These are phyloP conservation scores for Leucocoprinus birnbaumii DNA, from an alignment of 768 basidiomycete species.

Conservation along the genomic window DNA sequence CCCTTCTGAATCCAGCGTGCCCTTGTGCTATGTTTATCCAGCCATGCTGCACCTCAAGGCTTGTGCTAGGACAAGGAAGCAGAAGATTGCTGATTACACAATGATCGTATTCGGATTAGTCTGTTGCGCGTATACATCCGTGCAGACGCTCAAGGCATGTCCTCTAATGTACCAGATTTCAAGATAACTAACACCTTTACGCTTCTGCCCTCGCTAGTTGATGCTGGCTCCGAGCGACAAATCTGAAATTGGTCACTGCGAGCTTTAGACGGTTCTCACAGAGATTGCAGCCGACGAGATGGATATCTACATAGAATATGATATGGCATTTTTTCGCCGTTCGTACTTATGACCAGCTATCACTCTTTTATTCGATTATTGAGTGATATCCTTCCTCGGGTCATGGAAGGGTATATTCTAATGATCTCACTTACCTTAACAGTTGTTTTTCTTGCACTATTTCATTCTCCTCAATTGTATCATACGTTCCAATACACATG, in stretches of 20 bases:
- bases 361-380: too few species aligned
- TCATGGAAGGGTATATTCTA: too few species aligned
- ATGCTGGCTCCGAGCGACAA: conserved; percentile 14
- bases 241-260: neutral
- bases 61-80: conserved; percentile 66
- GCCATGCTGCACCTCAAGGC: conserved; percentile 90
- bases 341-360: too few species aligned
- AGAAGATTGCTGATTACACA: conserved; percentile 66
- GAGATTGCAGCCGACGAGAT: neutral
- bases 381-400: too few species aligned
- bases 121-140: conserved; percentile 76
- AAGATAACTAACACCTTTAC: too few species aligned
- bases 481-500: too few species aligned
- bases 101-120: conserved; percentile 73
- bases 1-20: conserved; percentile 55
- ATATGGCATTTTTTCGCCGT: too few species aligned
- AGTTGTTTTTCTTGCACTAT: too few species aligned
- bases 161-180: conserved; percentile 3
- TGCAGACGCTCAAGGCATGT: conserved; percentile 71
- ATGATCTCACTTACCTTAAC: too few species aligned
- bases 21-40: conserved; percentile 92
- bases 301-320: too few species aligned
- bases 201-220: conserved; percentile 19
- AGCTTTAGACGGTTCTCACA: neutral
- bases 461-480: too few species aligned